Conservation (phyloP, 106 monocot genomes). For the Posidonia australis region DNA sequence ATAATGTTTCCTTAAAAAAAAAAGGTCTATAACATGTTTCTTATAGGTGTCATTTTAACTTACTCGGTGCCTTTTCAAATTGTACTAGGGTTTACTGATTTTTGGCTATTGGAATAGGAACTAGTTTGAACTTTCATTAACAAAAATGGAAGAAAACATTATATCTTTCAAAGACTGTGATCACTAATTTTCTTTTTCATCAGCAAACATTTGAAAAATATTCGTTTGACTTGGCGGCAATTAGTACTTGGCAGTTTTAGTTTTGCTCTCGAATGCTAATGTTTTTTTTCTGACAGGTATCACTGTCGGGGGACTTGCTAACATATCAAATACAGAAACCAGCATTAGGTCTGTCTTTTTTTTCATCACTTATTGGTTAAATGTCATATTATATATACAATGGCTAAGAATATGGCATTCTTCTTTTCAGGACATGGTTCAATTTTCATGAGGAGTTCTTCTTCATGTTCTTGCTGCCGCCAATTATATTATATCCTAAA, state of each 20-base stretch:
- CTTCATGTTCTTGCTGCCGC: slow-evolving; percentile 94
- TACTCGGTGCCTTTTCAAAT: no score
- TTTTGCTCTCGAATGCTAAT: neutral
- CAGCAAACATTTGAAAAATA: no score
- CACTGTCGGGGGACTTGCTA: slow-evolving; percentile 83
- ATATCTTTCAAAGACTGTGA: no score
- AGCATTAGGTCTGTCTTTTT: slow-evolving; percentile 57
- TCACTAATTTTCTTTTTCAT: no score
- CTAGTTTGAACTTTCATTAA: no score
- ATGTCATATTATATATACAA: neutral
- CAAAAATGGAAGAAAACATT: no score
- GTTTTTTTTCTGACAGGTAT: slow-evolving; percentile 41
- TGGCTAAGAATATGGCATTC: neutral
- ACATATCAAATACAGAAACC: slow-evolving; percentile 72
- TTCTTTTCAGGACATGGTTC: slow-evolving; percentile 69
- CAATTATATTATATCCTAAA: slow-evolving; percentile 99
- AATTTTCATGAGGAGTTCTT: slow-evolving; percentile 99
- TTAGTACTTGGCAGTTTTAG: neutral
- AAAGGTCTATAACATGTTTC: no score
- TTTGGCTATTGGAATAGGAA: no score
- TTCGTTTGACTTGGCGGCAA: neutral
- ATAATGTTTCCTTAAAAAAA: no score
- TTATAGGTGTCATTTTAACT: no score
- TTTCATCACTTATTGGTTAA: neutral
- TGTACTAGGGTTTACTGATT: no score